Evolutionary conservation across 2,329 filamentous ascomycete genomes (phyloP).

Genomic region (Trichoderma cornu-damae): DNA sequence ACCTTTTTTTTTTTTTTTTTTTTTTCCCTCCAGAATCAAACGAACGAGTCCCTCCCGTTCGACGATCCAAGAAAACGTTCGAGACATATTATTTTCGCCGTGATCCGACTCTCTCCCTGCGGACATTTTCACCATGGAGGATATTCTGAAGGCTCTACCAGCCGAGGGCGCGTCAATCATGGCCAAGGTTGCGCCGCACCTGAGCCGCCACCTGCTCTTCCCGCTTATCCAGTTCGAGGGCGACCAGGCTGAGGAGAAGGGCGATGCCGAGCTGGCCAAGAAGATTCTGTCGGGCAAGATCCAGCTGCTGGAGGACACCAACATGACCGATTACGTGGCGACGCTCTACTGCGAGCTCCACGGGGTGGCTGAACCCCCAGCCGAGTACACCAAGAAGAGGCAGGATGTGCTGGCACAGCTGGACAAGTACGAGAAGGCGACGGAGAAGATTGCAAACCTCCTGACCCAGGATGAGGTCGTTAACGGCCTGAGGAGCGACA

Average conservation of each 20-base stretch:
- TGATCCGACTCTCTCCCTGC: neutral
- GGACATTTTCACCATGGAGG: constrained; percentile 31
- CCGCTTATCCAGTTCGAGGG: constrained; percentile 90
- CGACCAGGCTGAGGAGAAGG: constrained; percentile 72
- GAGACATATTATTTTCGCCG: neutral
- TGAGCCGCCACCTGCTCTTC: constrained; percentile 95
- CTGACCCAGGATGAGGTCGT: constrained; percentile 86
- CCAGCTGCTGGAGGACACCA: constrained; percentile 90
- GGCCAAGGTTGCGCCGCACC: constrained; percentile 81
- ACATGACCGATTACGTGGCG: constrained; percentile 98
- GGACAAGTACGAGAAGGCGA: constrained; percentile 80
- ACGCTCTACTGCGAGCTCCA: constrained; percentile 87
- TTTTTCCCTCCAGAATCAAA: neutral
- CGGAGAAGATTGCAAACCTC: constrained; percentile 80
- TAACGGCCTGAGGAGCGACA: constrained; percentile 86
- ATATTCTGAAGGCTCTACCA: constrained; percentile 47
- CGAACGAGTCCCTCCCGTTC: constrained; percentile 5
- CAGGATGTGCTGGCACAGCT: constrained; percentile 81
- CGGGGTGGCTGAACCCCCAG: constrained; percentile 68
- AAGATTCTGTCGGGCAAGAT: constrained; percentile 85
- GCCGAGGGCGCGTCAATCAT: constrained; percentile 73
- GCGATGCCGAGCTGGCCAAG: constrained; percentile 51
- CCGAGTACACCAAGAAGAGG: constrained; percentile 83
- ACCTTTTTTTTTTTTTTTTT: too few relatives aligned
- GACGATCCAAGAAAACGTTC: neutral